A percentile compares a stretch with the other conserved stretches of the same genome.
phyloP scores from a whole-genome alignment of 106 monocot species.

The Allium fistulosum region DNA sequence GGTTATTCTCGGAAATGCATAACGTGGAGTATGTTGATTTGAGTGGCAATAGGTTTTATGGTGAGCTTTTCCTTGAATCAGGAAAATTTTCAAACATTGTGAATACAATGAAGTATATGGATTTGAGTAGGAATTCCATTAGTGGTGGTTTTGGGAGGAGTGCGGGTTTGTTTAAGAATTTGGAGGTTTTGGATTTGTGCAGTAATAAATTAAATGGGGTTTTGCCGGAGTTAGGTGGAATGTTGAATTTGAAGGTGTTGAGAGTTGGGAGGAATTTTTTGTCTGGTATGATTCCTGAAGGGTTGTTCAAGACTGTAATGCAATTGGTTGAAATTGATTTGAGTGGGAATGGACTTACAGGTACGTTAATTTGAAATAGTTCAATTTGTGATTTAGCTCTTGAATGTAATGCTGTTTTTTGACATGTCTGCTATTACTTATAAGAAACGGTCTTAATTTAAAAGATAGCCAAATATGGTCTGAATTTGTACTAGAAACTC shows the following conservation, averaged over 20 bases:
- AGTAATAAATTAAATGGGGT: slow-evolving; percentile 46
- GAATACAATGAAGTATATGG: slow-evolving; percentile 44
- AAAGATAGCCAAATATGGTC: no score
- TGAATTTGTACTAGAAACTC: no score
- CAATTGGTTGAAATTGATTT: slow-evolving; percentile 68
- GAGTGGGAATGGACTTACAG: slow-evolving; percentile 73
- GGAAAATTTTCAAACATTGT: slow-evolving; percentile 30
- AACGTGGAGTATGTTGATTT: slow-evolving; percentile 63
- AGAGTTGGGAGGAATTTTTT: slow-evolving; percentile 40
- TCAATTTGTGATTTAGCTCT: no score
- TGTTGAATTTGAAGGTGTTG: slow-evolving; percentile 48
- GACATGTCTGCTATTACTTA: no score
- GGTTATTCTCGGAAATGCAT: slow-evolving; percentile 36
- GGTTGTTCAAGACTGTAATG: slow-evolving; percentile 39
- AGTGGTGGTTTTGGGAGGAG: slow-evolving; percentile 38
- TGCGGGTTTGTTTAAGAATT: slow-evolving; percentile 43
- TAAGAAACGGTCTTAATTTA: no score
- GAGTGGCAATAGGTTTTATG: slow-evolving; percentile 56
- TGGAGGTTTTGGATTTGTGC: slow-evolving; percentile 66
- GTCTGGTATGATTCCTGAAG: slow-evolving; percentile 44
- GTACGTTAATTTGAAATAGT: slow-evolving; percentile 17
- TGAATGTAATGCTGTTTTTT: no score
- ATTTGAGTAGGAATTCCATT: slow-evolving; percentile 57
- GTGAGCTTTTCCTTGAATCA: slow-evolving; percentile 25
- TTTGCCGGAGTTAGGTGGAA: slow-evolving; percentile 42